A percentile compares a stretch with the other conserved stretches of the same genome.
Evolutionary conservation across 2,329 filamentous ascomycete genomes (phyloP).

Genomic region (Pseudogymnoascus sp.): DNA sequence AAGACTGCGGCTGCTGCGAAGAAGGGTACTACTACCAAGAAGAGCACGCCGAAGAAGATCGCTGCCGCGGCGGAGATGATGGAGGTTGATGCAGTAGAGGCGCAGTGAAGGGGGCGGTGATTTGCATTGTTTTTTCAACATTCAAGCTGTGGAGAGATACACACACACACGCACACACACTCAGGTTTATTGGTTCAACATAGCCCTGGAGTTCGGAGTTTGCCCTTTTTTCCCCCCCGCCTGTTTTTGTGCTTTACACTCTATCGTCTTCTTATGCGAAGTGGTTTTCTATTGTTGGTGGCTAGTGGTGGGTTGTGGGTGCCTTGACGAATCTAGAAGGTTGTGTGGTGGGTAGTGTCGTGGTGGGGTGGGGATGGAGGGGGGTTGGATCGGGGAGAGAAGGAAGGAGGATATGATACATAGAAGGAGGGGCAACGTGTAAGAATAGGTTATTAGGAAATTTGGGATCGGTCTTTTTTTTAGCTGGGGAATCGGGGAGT

Average conservation of each 20-base stretch:
- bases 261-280: neutral
- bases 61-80: neutral
- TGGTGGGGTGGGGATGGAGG: too few species aligned
- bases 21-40: neutral
- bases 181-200: neutral
- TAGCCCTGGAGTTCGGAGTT: slow-evolving; percentile 4
- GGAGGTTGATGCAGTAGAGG: neutral
- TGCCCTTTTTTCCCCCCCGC: neutral
- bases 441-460: neutral
- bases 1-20: neutral
- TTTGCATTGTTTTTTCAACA: neutral
- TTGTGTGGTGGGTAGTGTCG: neutral
- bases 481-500: neutral
- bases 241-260: neutral
- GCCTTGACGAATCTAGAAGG: too few species aligned
- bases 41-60: neutral
- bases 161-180: neutral
- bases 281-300: neutral
- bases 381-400: neutral
- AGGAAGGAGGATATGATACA: neutral
- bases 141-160: neutral
- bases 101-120: neutral
- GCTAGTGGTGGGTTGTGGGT: neutral
- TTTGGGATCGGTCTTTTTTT: neutral
- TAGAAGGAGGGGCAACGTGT: neutral